Evolutionary conservation across 176 grass and related monocot species (phyloP), one percentile per base, ranked within the genome.

Genomic region (Eleusine indica): DNA sequence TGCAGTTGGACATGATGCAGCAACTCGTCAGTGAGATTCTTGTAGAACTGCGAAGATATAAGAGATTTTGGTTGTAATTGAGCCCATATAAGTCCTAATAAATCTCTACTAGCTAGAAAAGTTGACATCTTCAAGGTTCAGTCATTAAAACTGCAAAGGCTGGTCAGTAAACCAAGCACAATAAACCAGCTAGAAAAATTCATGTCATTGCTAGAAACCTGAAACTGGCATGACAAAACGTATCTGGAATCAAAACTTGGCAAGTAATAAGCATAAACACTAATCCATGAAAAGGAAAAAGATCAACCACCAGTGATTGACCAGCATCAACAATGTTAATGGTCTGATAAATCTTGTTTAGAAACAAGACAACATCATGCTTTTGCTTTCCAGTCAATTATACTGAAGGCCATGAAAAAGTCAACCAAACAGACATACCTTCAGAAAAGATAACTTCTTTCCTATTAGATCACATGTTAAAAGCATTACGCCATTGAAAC

Each of bases 401-500:
- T 22, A 21, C 18, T 29, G 9, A 66, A 57, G 19, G 71, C 44
- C 47, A 68, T 19, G 4, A 66, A 86, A 39, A 66, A 48, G 38
- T 52, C 37, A 68, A 25, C 4, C 21, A 77, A 80, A 82, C 42
- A 78, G 57, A 19, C 77, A 17, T 82, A 94, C 93, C 96, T 96
- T 94, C 35, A 87, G 52, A 85, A 85, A 86, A 78, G 93, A 89
- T 38, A 96, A 41, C 74, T 82, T 96, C 85, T 84, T 93, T 71
- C 62, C 62, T 15, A 77, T 40, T 25, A 94, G 82, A 83, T 96
- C 91, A 49, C 91, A 99, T 68, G 81, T 78, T 67, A 99, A 85
- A 54, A 99, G 87, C 66, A 89, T 85, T 72, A 94, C 13, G 29
- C 96, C 93, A 82, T 90, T 93, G 71, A 92, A 92, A 87, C 91